Percentiles rank a stretch among this genome's conserved stretches.
Evolutionary conservation across 495 filamentous ascomycete genomes (phyloP).

Genomic region (Penicillium samsonianum): DNA sequence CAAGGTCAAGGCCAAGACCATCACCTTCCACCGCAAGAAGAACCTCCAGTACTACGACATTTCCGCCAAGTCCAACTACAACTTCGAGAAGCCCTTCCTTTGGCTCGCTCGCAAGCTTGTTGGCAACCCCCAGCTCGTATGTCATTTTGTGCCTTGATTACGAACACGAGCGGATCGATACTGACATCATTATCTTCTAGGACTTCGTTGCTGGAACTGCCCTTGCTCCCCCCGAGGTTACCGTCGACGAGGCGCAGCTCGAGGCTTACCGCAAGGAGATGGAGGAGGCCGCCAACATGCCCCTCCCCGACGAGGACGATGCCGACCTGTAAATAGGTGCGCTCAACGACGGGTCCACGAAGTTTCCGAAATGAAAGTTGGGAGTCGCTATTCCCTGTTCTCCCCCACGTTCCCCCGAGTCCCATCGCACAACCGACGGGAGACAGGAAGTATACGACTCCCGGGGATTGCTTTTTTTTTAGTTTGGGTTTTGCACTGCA

Average conservation of each 20-base stretch:
- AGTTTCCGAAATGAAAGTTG: conserved; percentile 19
- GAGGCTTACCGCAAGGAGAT: conserved; percentile 86
- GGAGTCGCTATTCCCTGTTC: conserved; percentile 12
- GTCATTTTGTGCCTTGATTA: conserved; percentile 31
- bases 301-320: conserved; percentile 95
- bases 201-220: conserved; percentile 97
- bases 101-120: conserved; percentile 99
- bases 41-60: conserved; percentile 99
- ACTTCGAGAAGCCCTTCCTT: conserved; percentile 99
- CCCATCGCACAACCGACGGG: not conserved
- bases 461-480: conserved; percentile 16
- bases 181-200: conserved; percentile 46
- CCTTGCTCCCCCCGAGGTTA: conserved; percentile 87
- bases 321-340: conserved; percentile 61
- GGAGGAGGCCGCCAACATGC: conserved; percentile 73
- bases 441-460: conserved; percentile 6
- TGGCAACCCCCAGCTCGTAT: conserved; percentile 85
- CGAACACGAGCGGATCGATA: not conserved
- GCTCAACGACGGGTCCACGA: conserved; percentile 17
- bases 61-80: conserved; percentile 99
- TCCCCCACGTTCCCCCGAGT: not conserved
- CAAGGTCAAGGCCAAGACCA: conserved; percentile 99
- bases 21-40: conserved; percentile 99
- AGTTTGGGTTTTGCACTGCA: conserved; percentile 22
- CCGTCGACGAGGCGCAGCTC: conserved; percentile 80